Evolutionary conservation across 371 early-diverging fungal species (phyloP).

Genomic region (Mucor racemosus): DNA sequence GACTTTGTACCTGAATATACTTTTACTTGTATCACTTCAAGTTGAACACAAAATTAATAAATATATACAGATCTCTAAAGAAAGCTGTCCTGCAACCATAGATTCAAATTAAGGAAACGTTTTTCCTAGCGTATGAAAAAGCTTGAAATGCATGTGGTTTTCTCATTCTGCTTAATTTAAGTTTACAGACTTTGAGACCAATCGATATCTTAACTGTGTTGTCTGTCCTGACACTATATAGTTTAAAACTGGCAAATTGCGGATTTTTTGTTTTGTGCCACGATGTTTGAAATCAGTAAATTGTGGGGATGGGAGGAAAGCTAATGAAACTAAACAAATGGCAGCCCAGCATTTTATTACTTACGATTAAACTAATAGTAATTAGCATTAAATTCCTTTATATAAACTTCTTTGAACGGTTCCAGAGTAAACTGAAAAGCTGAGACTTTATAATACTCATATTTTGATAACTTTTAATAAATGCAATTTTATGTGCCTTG

Average conservation of each 20-base stretch:
- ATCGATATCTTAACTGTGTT: neutral
- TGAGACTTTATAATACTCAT: no score
- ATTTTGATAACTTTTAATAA: neutral
- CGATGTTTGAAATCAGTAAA: neutral
- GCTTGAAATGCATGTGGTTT: neutral
- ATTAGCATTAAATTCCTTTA: neutral
- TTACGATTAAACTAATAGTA: neutral
- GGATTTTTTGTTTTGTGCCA: neutral
- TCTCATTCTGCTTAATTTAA: neutral
- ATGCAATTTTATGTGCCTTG: neutral
- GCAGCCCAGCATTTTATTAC: neutral
- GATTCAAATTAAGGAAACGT: neutral
- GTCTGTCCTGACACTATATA: neutral
- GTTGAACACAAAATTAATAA: neutral
- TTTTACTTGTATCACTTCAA: neutral
- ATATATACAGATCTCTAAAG: neutral
- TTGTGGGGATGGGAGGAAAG: constrained; percentile 4
- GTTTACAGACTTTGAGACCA: neutral
- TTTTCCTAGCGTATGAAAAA: neutral
- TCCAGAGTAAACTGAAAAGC: no score
- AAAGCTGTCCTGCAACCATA: neutral
- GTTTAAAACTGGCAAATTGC: neutral
- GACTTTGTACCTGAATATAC: neutral
- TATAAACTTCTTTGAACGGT: neutral
- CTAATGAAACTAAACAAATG: neutral